phyloP scores from a whole-genome alignment of 495 filamentous ascomycete genomes.

The Penicillium bialowiezense region DNA sequence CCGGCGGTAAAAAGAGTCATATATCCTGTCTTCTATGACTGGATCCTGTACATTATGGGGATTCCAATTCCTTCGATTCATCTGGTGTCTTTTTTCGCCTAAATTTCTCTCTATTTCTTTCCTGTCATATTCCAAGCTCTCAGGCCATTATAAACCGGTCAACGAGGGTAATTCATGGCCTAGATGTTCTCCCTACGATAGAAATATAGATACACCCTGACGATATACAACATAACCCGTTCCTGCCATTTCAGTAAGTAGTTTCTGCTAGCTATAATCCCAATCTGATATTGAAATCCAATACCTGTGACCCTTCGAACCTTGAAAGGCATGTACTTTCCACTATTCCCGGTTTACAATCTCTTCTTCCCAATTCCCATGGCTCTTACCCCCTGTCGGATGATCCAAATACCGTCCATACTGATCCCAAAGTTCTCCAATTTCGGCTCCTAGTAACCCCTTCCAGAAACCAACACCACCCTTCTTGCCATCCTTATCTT shows the following conservation, averaged over 20 bases:
- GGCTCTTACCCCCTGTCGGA: neutral
- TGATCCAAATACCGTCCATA: slow-evolving; percentile 54
- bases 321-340: no score
- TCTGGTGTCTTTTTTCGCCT: slow-evolving; percentile 33
- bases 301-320: no score
- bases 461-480: slow-evolving; percentile 68
- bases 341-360: slow-evolving; percentile 21
- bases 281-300: no score
- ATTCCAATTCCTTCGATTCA: slow-evolving; percentile 35
- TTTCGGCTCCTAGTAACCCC: slow-evolving; percentile 57
- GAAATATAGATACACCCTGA: slow-evolving; percentile 23
- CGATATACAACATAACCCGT: no score
- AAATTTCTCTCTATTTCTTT: slow-evolving; percentile 17
- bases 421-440: slow-evolving; percentile 71
- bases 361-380: slow-evolving; percentile 31
- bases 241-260: no score
- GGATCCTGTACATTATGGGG: slow-evolving; percentile 46
- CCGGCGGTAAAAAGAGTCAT: slow-evolving; percentile 22
- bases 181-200: slow-evolving; percentile 19
- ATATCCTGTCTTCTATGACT: slow-evolving; percentile 29
- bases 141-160: slow-evolving; percentile 13
- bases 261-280: no score
- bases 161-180: slow-evolving; percentile 11
- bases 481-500: slow-evolving; percentile 29
- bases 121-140: slow-evolving; percentile 9